Conservation (phyloP, 2,329 filamentous ascomycete genomes). For the Scolecobasidium constrictum region DNA sequence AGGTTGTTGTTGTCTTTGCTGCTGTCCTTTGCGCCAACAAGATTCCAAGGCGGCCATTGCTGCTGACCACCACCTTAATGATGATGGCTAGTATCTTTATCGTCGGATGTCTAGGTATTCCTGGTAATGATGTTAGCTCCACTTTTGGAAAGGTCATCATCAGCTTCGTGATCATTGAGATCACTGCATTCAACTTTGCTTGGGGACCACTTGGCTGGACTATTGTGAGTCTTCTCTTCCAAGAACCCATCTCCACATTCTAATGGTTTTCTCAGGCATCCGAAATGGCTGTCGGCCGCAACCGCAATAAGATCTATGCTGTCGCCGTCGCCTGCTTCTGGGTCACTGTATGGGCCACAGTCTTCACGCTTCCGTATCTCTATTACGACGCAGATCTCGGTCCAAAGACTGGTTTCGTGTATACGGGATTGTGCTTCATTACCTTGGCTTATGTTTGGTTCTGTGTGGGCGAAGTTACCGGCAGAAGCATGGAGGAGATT, state of each 20-base stretch:
- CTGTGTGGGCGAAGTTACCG: slow-evolving; percentile 30
- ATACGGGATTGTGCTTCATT: slow-evolving; percentile 23
- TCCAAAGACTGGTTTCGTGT: slow-evolving; percentile 29
- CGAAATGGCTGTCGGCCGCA: slow-evolving; percentile 38
- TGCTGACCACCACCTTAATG: not conserved
- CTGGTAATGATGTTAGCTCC: slow-evolving; percentile 7
- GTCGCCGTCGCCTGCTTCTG: not conserved
- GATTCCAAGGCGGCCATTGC: not conserved
- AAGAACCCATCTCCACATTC: no score
- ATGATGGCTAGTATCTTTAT: not conserved
- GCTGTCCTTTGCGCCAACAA: not conserved
- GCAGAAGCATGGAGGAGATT: slow-evolving; percentile 26
- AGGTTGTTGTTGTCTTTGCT: not conserved
- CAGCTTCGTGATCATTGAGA: slow-evolving; percentile 12
- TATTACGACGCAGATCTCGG: slow-evolving; percentile 29
- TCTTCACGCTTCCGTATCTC: slow-evolving; percentile 30
- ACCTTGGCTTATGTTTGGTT: slow-evolving; percentile 29
- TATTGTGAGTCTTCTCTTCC: no score
- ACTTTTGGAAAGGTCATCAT: not conserved
- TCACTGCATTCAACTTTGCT: slow-evolving; percentile 35
- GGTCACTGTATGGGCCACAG: slow-evolving; percentile 29
- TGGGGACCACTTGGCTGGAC: slow-evolving; percentile 32
- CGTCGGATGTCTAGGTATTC: slow-evolving; percentile 12
- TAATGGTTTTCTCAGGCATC: no score
- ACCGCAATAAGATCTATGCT: slow-evolving; percentile 25